Conservation (phyloP, 805 yeast species). For the Alloascoidea hylecoeti region DNA sequence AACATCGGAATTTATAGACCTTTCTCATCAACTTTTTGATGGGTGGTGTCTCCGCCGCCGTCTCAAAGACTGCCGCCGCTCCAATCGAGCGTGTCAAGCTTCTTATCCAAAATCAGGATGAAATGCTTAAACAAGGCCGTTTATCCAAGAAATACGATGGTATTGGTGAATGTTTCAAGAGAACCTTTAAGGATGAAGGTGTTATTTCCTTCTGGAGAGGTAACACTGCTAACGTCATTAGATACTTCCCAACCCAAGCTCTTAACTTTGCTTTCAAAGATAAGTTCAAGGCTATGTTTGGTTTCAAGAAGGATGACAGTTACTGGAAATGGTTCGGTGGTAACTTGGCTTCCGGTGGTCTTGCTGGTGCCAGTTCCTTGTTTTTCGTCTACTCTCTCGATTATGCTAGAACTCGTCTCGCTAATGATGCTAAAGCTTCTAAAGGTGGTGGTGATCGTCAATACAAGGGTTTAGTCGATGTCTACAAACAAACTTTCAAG, state of each 20-base stretch:
- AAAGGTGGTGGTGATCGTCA: conserved; percentile 79
- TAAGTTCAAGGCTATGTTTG: conserved; percentile 88
- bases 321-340: conserved; percentile 94
- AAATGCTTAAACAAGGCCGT: conserved; percentile 97
- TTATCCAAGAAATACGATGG: conserved; percentile 76
- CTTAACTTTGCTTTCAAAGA: conserved; percentile 98
- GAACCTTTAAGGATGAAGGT: conserved; percentile 94
- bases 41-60: conserved; percentile 99
- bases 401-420: conserved; percentile 98
- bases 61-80: conserved; percentile 95
- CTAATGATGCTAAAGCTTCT: conserved; percentile 89
- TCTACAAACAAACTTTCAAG: conserved; percentile 89
- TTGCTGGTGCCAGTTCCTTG: conserved; percentile 94
- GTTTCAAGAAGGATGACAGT: conserved; percentile 92
- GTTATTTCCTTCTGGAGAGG: conserved; percentile 95
- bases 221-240: conserved; percentile 96
- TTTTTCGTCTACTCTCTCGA: conserved; percentile 93
- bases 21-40: conserved; percentile 55
- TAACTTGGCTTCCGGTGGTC: conserved; percentile 98
- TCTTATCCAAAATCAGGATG: conserved; percentile 95
- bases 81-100: conserved; percentile 96
- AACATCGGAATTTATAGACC: no score
- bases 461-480: conserved; percentile 95
- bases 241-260: conserved; percentile 99
- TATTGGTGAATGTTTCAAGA: conserved; percentile 85